A percentile compares a stretch with the other conserved stretches of the same genome.
Conservation (phyloP, 768 basidiomycete genomes). For the Termitomyces sp. region DNA sequence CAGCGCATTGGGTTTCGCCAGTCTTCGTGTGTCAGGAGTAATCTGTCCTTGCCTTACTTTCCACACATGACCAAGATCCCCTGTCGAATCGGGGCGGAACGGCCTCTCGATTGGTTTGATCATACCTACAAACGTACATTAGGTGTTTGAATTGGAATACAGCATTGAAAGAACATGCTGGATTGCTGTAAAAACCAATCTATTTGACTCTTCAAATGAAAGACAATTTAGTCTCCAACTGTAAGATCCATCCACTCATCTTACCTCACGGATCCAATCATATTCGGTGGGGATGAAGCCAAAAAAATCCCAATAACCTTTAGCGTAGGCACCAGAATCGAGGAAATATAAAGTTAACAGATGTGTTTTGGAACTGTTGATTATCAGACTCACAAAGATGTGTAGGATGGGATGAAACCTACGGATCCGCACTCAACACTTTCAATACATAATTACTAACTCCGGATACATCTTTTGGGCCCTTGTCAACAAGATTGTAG, state of each 20-base stretch:
- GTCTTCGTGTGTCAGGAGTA: slow-evolving; percentile 42
- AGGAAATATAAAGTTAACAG: slow-evolving; percentile 89
- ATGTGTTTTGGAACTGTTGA: slow-evolving; percentile 71
- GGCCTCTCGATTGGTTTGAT: slow-evolving; percentile 78
- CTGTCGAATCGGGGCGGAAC: slow-evolving; percentile 69
- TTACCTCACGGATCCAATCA: slow-evolving; percentile 76
- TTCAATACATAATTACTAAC: slow-evolving; percentile 90
- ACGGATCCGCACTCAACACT: slow-evolving; percentile 81
- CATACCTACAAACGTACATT: slow-evolving; percentile 27
- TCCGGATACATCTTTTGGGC: slow-evolving; percentile 82
- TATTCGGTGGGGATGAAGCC: slow-evolving; percentile 69
- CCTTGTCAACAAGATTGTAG: slow-evolving; percentile 75
- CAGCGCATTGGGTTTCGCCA: slow-evolving; percentile 92
- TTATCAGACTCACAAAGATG: background rate
- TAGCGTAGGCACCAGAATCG: slow-evolving; percentile 78
- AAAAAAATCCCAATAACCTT: slow-evolving; percentile 52
- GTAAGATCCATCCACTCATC: slow-evolving; percentile 6
- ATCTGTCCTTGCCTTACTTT: slow-evolving; percentile 54
- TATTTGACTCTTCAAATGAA: slow-evolving; percentile 57
- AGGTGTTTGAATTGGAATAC: background rate
- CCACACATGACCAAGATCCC: slow-evolving; percentile 68
- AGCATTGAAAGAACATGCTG: slow-evolving; percentile 25
- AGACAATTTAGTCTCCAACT: background rate
- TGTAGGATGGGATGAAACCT: slow-evolving; percentile 24
- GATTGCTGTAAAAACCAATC: slow-evolving; percentile 90